A percentile compares a stretch with the other conserved stretches of the same genome.
Conservation (phyloP, 2,329 filamentous ascomycete genomes). For the Fusarium poae region DNA sequence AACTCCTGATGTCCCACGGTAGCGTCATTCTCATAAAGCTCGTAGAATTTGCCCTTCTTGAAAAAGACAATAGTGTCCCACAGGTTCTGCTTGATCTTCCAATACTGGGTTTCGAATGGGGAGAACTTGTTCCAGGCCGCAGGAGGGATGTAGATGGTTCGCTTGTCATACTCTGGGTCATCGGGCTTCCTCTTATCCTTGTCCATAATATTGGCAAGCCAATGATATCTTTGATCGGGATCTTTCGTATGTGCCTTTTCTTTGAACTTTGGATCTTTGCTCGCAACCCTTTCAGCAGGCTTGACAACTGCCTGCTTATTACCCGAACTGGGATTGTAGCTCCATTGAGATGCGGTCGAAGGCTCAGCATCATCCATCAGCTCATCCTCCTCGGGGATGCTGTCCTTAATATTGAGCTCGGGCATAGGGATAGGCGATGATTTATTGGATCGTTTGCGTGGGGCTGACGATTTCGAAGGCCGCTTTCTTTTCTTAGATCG, state of each 20-base stretch:
- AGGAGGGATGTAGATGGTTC: constrained; percentile 91
- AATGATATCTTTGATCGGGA: constrained; percentile 87
- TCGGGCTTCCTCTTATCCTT: constrained; percentile 83
- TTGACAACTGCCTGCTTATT: constrained; percentile 55
- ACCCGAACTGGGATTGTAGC: constrained; percentile 65
- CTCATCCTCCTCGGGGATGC: constrained; percentile 66
- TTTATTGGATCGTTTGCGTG: constrained; percentile 73
- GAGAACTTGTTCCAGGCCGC: constrained; percentile 85
- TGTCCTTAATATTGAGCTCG: constrained; percentile 52
- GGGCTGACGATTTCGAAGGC: constrained; percentile 62
- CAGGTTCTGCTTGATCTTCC: constrained; percentile 98
- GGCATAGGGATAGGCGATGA: constrained; percentile 55
- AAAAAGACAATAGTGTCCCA: constrained; percentile 99
- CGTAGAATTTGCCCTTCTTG: constrained; percentile 99
- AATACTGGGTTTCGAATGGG: constrained; percentile 97
- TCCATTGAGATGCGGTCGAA: constrained; percentile 88
- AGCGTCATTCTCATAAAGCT: constrained; percentile 97
- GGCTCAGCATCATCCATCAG: constrained; percentile 68
- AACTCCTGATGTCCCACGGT: constrained; percentile 97
- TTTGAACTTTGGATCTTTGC: constrained; percentile 58
- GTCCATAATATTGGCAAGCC: constrained; percentile 88
- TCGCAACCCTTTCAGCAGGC: constrained; percentile 48
- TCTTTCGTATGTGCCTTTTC: constrained; percentile 84
- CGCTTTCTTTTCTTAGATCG: constrained; percentile 81
- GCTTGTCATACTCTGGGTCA: constrained; percentile 90